Conservation (phyloP, 148 eudicot genomes). For the Cornus florida region DNA sequence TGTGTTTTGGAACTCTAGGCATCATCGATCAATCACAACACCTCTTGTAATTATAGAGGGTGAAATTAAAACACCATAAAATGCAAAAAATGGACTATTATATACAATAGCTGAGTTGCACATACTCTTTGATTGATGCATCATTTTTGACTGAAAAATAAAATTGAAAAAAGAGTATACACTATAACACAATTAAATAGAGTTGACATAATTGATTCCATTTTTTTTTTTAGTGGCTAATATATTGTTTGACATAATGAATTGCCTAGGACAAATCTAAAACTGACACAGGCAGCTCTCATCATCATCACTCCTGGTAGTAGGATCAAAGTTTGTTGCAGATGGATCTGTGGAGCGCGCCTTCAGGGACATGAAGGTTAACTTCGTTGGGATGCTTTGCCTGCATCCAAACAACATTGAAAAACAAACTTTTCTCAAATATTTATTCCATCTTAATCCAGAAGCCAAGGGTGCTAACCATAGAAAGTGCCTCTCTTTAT, state of each 20-base stretch:
- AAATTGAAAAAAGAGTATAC: too few relatives aligned
- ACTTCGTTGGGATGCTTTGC: conserved; percentile 19
- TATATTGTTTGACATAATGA: neutral
- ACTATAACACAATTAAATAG: too few relatives aligned
- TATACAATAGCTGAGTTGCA: too few relatives aligned
- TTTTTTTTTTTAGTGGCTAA: neutral
- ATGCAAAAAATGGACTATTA: too few relatives aligned
- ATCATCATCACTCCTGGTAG: neutral
- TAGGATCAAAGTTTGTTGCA: conserved; percentile 15
- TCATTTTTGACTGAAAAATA: too few relatives aligned
- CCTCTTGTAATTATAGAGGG: too few relatives aligned
- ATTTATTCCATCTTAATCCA: neutral
- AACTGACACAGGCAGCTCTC: neutral
- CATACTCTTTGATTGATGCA: too few relatives aligned
- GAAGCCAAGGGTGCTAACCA: conserved; percentile 18
- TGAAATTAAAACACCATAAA: too few relatives aligned
- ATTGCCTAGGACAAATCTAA: neutral
- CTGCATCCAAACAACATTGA: conserved; percentile 11
- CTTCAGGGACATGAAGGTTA: conserved; percentile 11
- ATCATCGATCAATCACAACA: too few relatives aligned
- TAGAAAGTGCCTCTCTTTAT: conserved; percentile 35
- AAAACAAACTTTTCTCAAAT: neutral
- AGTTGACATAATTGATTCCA: neutral
- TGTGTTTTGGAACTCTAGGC: too few relatives aligned
- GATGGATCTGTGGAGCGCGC: conserved; percentile 18